Conservation (phyloP, 139 green algal species). For the Astrephomene gubernaculifera region DNA sequence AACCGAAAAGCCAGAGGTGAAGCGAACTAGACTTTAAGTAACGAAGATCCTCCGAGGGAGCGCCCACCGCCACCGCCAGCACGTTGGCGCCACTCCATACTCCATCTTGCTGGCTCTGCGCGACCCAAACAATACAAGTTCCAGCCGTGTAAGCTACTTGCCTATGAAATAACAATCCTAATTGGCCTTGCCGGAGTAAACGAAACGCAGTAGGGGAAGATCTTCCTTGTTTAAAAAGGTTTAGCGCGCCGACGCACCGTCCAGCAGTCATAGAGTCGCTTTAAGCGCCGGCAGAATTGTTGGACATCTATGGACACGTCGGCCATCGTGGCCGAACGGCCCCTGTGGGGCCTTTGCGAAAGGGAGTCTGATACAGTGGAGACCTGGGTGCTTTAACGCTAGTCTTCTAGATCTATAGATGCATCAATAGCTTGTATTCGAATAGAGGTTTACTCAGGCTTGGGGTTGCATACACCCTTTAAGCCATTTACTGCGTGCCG, state of each 20-base stretch:
- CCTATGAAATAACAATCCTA: too few relatives aligned
- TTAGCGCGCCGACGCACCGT: constrained; percentile 24
- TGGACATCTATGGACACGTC: constrained; percentile 47
- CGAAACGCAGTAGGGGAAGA: background rate
- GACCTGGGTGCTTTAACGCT: too few relatives aligned
- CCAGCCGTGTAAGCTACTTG: too few relatives aligned
- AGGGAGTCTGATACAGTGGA: background rate
- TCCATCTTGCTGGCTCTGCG: constrained; percentile 25
- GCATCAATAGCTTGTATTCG: too few relatives aligned
- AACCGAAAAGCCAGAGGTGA: constrained; percentile 96
- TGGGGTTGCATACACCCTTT: too few relatives aligned
- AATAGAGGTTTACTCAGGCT: too few relatives aligned
- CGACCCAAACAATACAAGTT: too few relatives aligned
- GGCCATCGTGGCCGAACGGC: constrained; percentile 47
- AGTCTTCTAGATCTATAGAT: too few relatives aligned
- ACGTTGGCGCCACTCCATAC: constrained; percentile 46
- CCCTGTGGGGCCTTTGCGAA: background rate
- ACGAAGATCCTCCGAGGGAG: constrained; percentile 75
- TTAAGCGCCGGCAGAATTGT: constrained; percentile 47
- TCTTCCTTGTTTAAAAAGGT: constrained; percentile 4
- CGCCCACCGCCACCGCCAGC: constrained; percentile 55
- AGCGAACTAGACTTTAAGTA: constrained; percentile 94
- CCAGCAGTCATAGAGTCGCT: constrained; percentile 56
- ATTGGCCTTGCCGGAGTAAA: too few relatives aligned
- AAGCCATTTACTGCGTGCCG: too few relatives aligned